Base-by-base conservation (phyloP, 768 basidiomycete species). In the Nidularia sp. region DNA sequence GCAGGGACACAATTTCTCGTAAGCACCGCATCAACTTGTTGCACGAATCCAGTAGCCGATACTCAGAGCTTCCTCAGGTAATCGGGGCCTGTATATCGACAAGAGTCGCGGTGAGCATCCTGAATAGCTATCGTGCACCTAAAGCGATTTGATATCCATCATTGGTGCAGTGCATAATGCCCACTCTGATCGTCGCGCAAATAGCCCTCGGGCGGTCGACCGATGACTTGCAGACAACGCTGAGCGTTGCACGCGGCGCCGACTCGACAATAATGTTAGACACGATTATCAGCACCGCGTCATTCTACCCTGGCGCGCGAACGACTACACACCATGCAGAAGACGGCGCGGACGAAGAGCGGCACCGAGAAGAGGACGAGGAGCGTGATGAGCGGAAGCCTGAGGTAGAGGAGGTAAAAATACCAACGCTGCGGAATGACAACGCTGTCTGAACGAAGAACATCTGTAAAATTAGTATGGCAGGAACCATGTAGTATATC, bases 151-250 rank as follows among this genome's bases (percentile, higher is more conserved):
- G 10, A n/a, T 22, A 47, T 41, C 22, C 34, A 50, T 46, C 39
- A 5, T 36, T 25, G 22, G 1, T 34, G 25, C 10, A 66, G 64
- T 59, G 62, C 34, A 62, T 66, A 42, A 57, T 59, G 57, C 64
- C 64, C 5, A 60, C 59, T 13, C 55, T 66, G 10, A 58, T 66
- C 15, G 58, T 64, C 43, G 64, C 62, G 7, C 62, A 64, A 29
- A 58, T 64, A 39, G 58, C 54, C 10, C 46, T 62, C 4, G 64
- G 64, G 5, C 57, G 53, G 5, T 50, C 54, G n/a, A 55, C 51
- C 5, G 51, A 60, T 44, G 54, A 61, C 35, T 49, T 62, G 22
- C 49, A 56, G 42, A 53, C 55, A n/a, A 59, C 56, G 13, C 48
- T 62, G 33, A 58, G 45, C 8, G 49, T 22, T 50, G 39, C 56